Evolutionary conservation across 129 eudicot species (phyloP).

Genomic region (Arctium lappa): DNA sequence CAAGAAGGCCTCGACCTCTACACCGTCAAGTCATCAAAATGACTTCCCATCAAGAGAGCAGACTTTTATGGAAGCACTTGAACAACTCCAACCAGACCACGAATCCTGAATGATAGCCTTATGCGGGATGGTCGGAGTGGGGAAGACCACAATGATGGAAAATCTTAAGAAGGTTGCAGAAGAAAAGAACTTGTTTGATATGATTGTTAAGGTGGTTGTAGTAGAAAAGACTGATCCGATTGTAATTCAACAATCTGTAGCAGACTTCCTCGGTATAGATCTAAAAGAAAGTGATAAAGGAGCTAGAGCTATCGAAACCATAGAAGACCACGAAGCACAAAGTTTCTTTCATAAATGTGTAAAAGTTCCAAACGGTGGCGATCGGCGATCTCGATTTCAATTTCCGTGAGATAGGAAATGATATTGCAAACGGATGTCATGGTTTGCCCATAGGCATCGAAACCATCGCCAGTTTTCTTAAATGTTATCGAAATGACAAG

Average conservation of each 20-base stretch:
- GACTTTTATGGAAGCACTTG: neutral
- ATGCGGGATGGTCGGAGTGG: conserved; percentile 8
- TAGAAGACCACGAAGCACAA: neutral
- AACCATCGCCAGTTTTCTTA: neutral
- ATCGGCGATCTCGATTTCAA: too few relatives aligned
- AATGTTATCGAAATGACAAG: too few relatives aligned
- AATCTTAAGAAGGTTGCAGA: neutral
- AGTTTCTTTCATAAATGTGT: neutral
- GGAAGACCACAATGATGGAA: conserved; percentile 18
- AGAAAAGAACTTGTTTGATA: neutral
- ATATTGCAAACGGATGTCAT: neutral
- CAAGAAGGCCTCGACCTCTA: neutral
- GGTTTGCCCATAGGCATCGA: neutral
- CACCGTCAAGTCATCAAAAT: neutral
- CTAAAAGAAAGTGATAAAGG: neutral
- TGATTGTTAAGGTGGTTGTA: neutral
- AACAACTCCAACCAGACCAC: neutral
- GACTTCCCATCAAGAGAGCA: neutral
- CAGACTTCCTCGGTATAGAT: neutral
- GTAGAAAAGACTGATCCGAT: neutral
- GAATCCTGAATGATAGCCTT: neutral
- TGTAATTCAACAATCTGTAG: neutral
- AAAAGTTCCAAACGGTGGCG: neutral
- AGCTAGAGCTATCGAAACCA: too few relatives aligned
- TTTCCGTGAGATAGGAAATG: neutral